A percentile compares a stretch with the other conserved stretches of the same genome.
Conservation (phyloP, 768 basidiomycete species). For the Astraeus odoratus region DNA sequence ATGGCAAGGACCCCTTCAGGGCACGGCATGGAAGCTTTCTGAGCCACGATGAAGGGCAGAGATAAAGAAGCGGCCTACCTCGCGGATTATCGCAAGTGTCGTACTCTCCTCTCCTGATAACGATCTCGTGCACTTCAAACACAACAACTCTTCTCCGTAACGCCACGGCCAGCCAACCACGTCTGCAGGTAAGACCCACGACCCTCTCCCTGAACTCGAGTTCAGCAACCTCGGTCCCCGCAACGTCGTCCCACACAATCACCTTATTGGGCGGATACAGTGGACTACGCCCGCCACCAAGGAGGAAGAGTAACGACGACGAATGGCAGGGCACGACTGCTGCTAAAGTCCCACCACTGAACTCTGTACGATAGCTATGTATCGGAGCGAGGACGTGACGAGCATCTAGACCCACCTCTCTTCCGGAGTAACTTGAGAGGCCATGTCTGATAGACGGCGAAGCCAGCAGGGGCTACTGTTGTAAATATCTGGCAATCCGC, state of each 20-base stretch:
- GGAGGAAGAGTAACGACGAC: conserved; percentile 76
- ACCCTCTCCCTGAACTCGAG: conserved; percentile 85
- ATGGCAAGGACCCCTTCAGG: conserved; percentile 68
- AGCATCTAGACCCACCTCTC: conserved; percentile 50
- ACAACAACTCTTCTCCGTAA: conserved; percentile 72
- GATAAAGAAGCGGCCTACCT: conserved; percentile 39
- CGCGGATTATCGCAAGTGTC: conserved; percentile 83
- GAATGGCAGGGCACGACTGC: conserved; percentile 72
- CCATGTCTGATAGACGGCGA: conserved; percentile 73
- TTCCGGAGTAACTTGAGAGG: conserved; percentile 75
- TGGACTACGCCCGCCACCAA: conserved; percentile 84
- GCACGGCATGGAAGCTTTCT: conserved; percentile 3
- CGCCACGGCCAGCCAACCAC: conserved; percentile 81
- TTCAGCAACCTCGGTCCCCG: conserved; percentile 75
- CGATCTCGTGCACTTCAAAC: conserved; percentile 59
- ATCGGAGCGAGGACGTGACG: background rate
- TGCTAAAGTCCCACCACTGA: conserved; percentile 74
- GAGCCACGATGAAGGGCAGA: conserved; percentile 2
- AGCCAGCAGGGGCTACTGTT: conserved; percentile 69
- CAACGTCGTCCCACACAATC: conserved; percentile 79
- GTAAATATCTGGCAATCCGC: conserved; percentile 79
- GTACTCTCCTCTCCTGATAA: conserved; percentile 67
- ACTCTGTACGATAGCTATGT: conserved; percentile 41
- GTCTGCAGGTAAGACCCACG: conserved; percentile 68
- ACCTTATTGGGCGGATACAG: conserved; percentile 91